A percentile compares a stretch with the other conserved stretches of the same genome.
phyloP scores from a whole-genome alignment of 2,329 filamentous ascomycete species.

The Aspergillus persii region DNA sequence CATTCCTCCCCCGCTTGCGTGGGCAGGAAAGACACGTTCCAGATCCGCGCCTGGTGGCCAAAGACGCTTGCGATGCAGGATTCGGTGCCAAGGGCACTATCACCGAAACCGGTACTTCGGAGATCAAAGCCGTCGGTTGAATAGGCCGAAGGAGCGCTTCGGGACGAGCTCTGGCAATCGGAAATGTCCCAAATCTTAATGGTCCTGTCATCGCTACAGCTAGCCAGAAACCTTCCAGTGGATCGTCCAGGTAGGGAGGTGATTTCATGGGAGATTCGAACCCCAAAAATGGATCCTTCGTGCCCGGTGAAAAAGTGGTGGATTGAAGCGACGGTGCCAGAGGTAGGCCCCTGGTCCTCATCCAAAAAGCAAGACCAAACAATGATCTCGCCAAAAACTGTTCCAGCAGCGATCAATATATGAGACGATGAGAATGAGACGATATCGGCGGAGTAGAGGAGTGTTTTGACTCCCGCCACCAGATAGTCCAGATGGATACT shows the following conservation, averaged over 20 bases:
- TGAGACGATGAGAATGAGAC: conserved; percentile 57
- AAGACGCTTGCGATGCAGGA: conserved; percentile 69
- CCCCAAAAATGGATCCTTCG: conserved; percentile 90
- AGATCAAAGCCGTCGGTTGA: conserved; percentile 36
- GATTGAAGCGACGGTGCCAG: conserved; percentile 36
- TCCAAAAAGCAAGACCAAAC: conserved; percentile 70
- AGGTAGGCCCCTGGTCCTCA: conserved; percentile 7
- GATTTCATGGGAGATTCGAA: conserved; percentile 68
- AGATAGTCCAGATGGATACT: conserved; percentile 35
- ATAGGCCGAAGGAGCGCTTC: conserved; percentile 34
- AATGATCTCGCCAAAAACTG: conserved; percentile 90
- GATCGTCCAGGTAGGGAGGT: conserved; percentile 34
- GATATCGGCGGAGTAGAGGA: conserved; percentile 81
- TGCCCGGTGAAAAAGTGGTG: conserved; percentile 66
- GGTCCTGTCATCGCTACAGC: conserved; percentile 92
- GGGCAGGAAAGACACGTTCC: conserved; percentile 70
- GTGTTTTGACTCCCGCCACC: conserved; percentile 65
- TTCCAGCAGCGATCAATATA: conserved; percentile 80
- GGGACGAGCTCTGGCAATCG: conserved; percentile 40
- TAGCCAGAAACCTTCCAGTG: conserved; percentile 67
- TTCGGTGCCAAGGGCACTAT: conserved; percentile 34
- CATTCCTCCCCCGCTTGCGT: conserved; percentile 19
- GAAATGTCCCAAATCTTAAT: conserved; percentile 85
- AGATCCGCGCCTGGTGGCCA: conserved; percentile 87
- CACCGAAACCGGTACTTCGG: conserved; percentile 64